phyloP scores from a whole-genome alignment of 116 monocot genomes.

The Zostera marina region DNA sequence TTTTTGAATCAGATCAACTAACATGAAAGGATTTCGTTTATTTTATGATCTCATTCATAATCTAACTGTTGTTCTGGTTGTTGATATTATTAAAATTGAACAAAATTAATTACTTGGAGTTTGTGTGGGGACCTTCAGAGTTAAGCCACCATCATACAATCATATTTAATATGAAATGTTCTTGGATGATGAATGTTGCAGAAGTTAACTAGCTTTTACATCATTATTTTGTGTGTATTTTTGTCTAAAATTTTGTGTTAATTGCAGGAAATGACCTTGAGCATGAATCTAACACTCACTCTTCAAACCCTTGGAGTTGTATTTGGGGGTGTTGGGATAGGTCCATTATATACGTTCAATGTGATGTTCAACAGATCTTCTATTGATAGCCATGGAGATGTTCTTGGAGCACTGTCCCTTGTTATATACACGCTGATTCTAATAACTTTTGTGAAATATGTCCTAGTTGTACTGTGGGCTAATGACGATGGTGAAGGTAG shows the following conservation, averaged over 20 bases:
- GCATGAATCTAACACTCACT: constrained; percentile 61
- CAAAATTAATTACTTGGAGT: too few species aligned
- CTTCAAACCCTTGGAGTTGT: constrained; percentile 97
- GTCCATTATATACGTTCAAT: constrained; percentile 81
- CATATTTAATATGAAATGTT: not conserved
- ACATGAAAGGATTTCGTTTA: too few species aligned
- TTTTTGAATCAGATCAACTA: too few species aligned
- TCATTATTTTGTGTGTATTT: too few species aligned
- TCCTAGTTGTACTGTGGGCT: constrained; percentile 82
- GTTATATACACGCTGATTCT: constrained; percentile 83
- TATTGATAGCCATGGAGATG: constrained; percentile 59
- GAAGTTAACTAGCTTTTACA: not conserved
- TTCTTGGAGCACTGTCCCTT: constrained; percentile 75
- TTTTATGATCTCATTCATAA: too few species aligned
- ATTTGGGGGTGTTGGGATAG: constrained; percentile 86
- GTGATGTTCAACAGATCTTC: constrained; percentile 87
- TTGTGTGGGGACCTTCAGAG: too few species aligned
- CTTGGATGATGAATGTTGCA: not conserved
- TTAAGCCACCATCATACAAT: too few species aligned
- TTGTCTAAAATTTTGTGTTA: too few species aligned
- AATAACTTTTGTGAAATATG: constrained; percentile 80
- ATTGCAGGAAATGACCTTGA: constrained; percentile 39
- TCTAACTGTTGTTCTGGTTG: too few species aligned
- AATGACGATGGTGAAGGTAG: constrained; percentile 93
- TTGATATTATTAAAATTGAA: too few species aligned